phyloP scores from a whole-genome alignment of 768 basidiomycete genomes.

The Ephemerocybe angulata region DNA sequence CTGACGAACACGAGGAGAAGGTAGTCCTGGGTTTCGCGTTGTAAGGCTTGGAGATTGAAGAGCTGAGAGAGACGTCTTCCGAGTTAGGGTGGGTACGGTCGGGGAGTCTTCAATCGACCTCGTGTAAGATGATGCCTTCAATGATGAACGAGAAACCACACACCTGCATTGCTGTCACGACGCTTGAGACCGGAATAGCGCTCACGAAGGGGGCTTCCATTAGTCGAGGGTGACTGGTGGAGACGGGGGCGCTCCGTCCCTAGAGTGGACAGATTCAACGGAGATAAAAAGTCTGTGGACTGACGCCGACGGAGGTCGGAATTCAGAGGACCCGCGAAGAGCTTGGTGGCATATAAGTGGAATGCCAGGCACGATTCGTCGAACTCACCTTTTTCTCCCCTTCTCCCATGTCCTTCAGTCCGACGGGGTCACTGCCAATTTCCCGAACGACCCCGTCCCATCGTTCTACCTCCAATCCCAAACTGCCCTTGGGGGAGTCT shows the following conservation, averaged over 20 bases:
- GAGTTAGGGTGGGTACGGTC: slow-evolving; percentile 48
- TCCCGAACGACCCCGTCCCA: slow-evolving; percentile 90
- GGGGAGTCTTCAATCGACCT: slow-evolving; percentile 49
- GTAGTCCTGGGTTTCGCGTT: slow-evolving; percentile 55
- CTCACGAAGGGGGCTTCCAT: slow-evolving; percentile 60
- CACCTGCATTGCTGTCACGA: slow-evolving; percentile 66
- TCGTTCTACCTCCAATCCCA: slow-evolving; percentile 82
- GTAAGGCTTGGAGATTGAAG: slow-evolving; percentile 51
- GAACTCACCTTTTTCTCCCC: slow-evolving; percentile 80
- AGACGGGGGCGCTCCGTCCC: slow-evolving; percentile 57
- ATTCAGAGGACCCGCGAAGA: slow-evolving; percentile 80
- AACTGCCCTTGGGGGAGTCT: slow-evolving; percentile 68
- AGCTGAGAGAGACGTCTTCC: slow-evolving; percentile 68
- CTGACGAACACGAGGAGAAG: slow-evolving; percentile 66
- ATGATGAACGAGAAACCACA: slow-evolving; percentile 13
- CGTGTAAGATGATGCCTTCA: slow-evolving; percentile 12
- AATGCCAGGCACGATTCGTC: neutral
- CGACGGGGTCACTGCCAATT: slow-evolving; percentile 64
- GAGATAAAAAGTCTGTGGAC: slow-evolving; percentile 67
- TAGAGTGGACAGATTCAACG: slow-evolving; percentile 47
- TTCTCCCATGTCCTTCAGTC: slow-evolving; percentile 76
- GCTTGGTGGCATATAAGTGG: slow-evolving; percentile 36
- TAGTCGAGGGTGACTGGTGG: slow-evolving; percentile 41
- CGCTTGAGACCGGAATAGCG: slow-evolving; percentile 62
- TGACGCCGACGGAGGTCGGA: slow-evolving; percentile 86